Evolutionary conservation across 2,329 filamentous ascomycete genomes (phyloP).

Genomic region (Fusarium protoensiforme): DNA sequence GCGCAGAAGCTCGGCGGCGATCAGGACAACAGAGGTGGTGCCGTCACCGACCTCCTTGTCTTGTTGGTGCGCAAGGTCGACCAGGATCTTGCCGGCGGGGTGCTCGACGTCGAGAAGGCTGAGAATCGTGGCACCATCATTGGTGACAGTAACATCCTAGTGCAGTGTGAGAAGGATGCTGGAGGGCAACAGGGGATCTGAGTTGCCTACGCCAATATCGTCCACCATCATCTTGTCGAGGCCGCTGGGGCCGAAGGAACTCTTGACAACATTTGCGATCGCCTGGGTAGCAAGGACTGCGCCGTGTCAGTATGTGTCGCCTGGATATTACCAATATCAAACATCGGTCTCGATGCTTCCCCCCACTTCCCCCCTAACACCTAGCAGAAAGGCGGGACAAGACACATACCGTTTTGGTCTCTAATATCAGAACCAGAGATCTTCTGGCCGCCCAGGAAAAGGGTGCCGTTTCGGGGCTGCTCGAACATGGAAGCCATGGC

Average conservation of each 20-base stretch:
- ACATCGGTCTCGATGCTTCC: constrained; percentile 23
- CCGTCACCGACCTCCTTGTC: constrained; percentile 99
- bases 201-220: constrained; percentile 84
- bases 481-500: constrained; percentile 95
- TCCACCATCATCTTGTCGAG: constrained; percentile 99
- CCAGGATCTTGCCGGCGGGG: constrained; percentile 97
- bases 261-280: constrained; percentile 99
- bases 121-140: constrained; percentile 97
- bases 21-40: constrained; percentile 96
- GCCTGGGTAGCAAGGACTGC: constrained; percentile 93
- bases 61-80: constrained; percentile 97
- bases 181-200: constrained; percentile 22
- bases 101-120: constrained; percentile 96
- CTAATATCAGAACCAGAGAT: constrained; percentile 96
- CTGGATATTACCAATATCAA: constrained; percentile 29
- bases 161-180: constrained; percentile 32
- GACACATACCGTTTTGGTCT: constrained; percentile 85
- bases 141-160: constrained; percentile 97
- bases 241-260: constrained; percentile 95
- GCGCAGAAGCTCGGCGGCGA: constrained; percentile 93
- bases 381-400: constrained; percentile 38
- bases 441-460: constrained; percentile 97
- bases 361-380: constrained; percentile 43
- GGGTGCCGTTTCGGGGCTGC: constrained; percentile 91
- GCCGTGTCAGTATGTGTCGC: constrained; percentile 26